A percentile compares a stretch with the other conserved stretches of the same genome.
Evolutionary conservation across 2,329 filamentous ascomycete species (phyloP).

Genomic region (Aspergillus novofumigatus): DNA sequence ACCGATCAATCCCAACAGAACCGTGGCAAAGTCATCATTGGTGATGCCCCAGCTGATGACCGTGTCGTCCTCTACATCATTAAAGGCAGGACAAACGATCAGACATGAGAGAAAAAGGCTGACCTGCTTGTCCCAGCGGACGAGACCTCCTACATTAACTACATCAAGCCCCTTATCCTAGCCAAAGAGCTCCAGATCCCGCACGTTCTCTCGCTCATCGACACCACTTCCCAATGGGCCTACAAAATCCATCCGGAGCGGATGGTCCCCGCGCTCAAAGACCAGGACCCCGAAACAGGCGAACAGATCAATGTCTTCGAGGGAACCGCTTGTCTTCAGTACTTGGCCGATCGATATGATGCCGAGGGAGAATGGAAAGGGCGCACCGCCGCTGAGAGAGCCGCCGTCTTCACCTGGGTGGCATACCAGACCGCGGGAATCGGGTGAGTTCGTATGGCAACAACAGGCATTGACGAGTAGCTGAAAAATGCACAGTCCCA

Average conservation of each 20-base stretch:
- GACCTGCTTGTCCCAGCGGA: background rate
- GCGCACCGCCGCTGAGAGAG: background rate
- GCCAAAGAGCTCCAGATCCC: slow-evolving; percentile 1
- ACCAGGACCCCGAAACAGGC: background rate
- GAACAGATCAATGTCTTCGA: slow-evolving; percentile 3
- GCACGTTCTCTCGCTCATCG: slow-evolving; percentile 4
- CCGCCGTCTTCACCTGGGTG: background rate
- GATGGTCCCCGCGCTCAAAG: slow-evolving; percentile 3
- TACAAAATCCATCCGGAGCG: slow-evolving; percentile 3
- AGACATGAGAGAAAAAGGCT: background rate
- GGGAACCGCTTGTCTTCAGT: slow-evolving; percentile 5
- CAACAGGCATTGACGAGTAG: no score
- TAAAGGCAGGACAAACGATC: background rate
- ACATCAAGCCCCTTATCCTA: slow-evolving; percentile 6
- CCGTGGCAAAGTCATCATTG: background rate
- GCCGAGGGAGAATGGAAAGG: background rate
- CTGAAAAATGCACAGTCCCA: background rate
- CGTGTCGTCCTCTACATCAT: slow-evolving; percentile 6
- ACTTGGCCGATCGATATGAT: slow-evolving; percentile 4
- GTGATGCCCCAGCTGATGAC: slow-evolving; percentile 2
- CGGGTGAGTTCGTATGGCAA: background rate
- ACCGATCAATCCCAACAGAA: no score
- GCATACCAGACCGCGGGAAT: slow-evolving; percentile 3
- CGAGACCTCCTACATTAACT: slow-evolving; percentile 8
- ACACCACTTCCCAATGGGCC: slow-evolving; percentile 3